Percentiles rank a stretch among this genome's conserved stretches.
Evolutionary conservation across 2,329 filamentous ascomycete species (phyloP).

Genomic region (Microcera coccophila): DNA sequence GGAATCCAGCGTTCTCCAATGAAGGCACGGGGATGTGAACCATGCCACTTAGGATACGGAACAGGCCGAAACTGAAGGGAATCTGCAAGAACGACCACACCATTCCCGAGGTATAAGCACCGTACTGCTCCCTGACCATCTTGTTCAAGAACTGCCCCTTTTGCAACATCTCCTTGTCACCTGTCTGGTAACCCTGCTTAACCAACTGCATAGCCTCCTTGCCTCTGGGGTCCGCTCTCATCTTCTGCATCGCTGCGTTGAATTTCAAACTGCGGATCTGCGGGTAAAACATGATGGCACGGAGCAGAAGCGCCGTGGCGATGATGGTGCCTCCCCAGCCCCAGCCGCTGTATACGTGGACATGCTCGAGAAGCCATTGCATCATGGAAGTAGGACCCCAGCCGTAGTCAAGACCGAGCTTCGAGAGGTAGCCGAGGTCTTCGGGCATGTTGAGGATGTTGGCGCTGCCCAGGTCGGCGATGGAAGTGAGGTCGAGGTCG

Average conservation of each 20-base stretch:
- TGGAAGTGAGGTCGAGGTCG: slow-evolving; percentile 33
- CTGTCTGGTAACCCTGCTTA: slow-evolving; percentile 35
- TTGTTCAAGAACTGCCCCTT: slow-evolving; percentile 34
- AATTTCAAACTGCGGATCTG: slow-evolving; percentile 37
- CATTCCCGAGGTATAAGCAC: slow-evolving; percentile 32
- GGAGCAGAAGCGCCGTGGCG: slow-evolving; percentile 60
- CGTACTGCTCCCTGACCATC: slow-evolving; percentile 36
- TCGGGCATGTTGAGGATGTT: slow-evolving; percentile 62
- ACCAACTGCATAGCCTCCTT: slow-evolving; percentile 47
- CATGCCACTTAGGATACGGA: slow-evolving; percentile 74
- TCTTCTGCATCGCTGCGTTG: slow-evolving; percentile 55
- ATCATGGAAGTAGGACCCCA: slow-evolving; percentile 71
- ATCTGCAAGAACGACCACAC: slow-evolving; percentile 44
- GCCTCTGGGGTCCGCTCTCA: slow-evolving; percentile 54
- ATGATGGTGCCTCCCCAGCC: slow-evolving; percentile 82
- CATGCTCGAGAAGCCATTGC: slow-evolving; percentile 74
- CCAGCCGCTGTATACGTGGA: slow-evolving; percentile 70
- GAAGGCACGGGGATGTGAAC: slow-evolving; percentile 73
- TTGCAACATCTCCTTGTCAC: slow-evolving; percentile 44
- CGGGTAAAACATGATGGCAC: slow-evolving; percentile 62
- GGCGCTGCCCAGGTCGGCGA: slow-evolving; percentile 35
- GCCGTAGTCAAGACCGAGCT: slow-evolving; percentile 82
- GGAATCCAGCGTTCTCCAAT: slow-evolving; percentile 63
- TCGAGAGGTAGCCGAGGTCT: slow-evolving; percentile 75
- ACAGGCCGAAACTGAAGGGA: slow-evolving; percentile 76